Evolutionary conservation across 140 eudicot species (phyloP), one percentile per base, ranked within the genome.

Genomic region (Stevia rebaudiana): DNA sequence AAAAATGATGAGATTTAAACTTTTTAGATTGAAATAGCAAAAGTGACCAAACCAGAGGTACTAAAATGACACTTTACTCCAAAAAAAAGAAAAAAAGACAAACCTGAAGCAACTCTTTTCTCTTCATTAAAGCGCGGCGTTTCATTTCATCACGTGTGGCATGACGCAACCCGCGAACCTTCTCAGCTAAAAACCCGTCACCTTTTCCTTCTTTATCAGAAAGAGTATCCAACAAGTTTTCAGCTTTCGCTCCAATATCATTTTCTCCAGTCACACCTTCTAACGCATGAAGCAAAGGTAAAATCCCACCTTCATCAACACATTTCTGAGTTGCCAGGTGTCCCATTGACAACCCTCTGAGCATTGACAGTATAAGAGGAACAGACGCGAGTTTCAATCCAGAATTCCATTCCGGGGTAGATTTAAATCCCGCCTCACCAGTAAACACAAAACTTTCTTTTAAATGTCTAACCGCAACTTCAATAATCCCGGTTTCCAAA

Each of bases 231-330:
- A 94, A 74, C 72, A 94, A 83, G 79, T 94, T 94, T 68, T 94
- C 99, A 74, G 99, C 99, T 74, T 88, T 86, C 0, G 94, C 97
- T 36, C 99, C 99, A 28, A 94, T 89, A 72, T 94, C 99, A 59
- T 89, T 94, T 82, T 94, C 99, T 69, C 99, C 99, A 3, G 99
- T 12, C 13, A 94, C 99, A 52, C 99, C 95, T 79, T 88, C 99
- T 60, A 94, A 69, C n/a, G 97, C 95, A 76, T 94, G 99, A 11
- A 94, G 94, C 85, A 94, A 68, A 15, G 97, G 95, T 69, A 94
- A 74, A 67, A 88, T 74, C 35, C 87, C 90, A 46, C 91, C 99
- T 52, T 78, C 86, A 76, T 94, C 94, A n/a, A 94, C 65, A 49
- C 94, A 86, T 63, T 50, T 74, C 47, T 94, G 99, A 23, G 99